These are phyloP conservation scores for Dentipellis fragilis DNA, from an alignment of 768 basidiomycete genomes.

Conservation along the genomic window DNA sequence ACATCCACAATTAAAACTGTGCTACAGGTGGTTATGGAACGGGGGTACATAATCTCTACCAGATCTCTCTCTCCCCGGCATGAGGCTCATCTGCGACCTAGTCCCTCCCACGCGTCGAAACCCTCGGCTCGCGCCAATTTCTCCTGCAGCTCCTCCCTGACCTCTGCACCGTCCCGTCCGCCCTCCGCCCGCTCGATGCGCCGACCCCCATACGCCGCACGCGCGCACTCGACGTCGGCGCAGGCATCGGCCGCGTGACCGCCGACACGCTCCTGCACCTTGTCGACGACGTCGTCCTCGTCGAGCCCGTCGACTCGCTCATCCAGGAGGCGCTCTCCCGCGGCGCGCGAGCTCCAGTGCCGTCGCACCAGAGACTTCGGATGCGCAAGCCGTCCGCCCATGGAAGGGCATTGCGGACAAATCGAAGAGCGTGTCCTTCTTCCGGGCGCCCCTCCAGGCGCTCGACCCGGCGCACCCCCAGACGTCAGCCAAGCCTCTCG, in stretches of 20 bases:
- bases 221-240: conserved; percentile 86
- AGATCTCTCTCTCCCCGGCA: conserved; percentile 1
- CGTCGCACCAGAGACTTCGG: background rate
- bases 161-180: conserved; percentile 68
- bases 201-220: conserved; percentile 30
- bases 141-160: conserved; percentile 74
- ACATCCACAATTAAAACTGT: background rate
- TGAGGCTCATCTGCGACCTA: conserved; percentile 19
- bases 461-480: conserved; percentile 58
- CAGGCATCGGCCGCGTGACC: conserved; percentile 91
- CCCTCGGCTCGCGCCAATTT: conserved; percentile 83
- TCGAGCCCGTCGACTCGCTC: conserved; percentile 81
- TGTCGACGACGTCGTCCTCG: conserved; percentile 75
- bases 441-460: conserved; percentile 70
- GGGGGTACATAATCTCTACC: conserved; percentile 26
- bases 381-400: conserved; percentile 10
- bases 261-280: conserved; percentile 83
- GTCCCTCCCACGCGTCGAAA: conserved; percentile 85
- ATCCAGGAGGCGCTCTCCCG: conserved; percentile 56
- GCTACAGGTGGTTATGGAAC: conserved; percentile 43
- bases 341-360: conserved; percentile 17
- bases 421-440: conserved; percentile 66
- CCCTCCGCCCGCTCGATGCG: conserved; percentile 42
- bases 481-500: conserved; percentile 38
- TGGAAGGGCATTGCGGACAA: conserved; percentile 65